Evolutionary conservation across 1,284 basidiomycete genomes (phyloP).

Genomic region (Sanghuangporus baumii): DNA sequence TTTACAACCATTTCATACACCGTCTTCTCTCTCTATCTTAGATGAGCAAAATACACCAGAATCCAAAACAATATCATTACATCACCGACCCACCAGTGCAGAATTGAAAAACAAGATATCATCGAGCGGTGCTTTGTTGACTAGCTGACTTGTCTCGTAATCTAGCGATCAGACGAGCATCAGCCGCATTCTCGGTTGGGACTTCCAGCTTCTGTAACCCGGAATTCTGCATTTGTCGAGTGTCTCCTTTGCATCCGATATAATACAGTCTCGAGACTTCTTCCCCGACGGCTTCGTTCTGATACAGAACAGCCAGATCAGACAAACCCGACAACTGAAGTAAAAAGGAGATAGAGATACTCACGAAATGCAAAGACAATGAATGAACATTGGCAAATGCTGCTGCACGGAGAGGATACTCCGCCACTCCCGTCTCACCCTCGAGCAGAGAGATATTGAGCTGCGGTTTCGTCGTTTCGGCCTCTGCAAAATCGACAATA

Average conservation of each 20-base stretch:
- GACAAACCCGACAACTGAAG: neutral
- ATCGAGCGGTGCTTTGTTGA: constrained; percentile 51
- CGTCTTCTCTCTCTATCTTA: too few species aligned
- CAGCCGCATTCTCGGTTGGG: constrained; percentile 64
- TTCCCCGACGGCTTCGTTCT: constrained; percentile 63
- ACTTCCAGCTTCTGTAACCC: constrained; percentile 59
- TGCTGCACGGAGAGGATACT: constrained; percentile 72
- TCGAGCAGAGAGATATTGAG: constrained; percentile 66
- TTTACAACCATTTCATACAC: too few species aligned
- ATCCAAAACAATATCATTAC: neutral
- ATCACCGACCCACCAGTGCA: neutral
- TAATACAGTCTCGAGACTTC: constrained; percentile 66
- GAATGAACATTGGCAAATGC: constrained; percentile 71
- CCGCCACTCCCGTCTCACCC: constrained; percentile 58
- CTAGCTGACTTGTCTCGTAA: constrained; percentile 51
- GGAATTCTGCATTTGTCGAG: constrained; percentile 50
- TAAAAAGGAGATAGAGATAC: constrained; percentile 26
- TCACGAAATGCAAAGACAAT: constrained; percentile 73
- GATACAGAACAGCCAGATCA: constrained; percentile 4
- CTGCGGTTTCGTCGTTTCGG: constrained; percentile 59
- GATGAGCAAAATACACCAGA: neutral
- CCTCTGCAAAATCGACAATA: constrained; percentile 72
- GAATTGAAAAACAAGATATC: neutral
- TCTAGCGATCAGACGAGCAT: constrained; percentile 58
- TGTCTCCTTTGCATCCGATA: constrained; percentile 77